A percentile compares a stretch with the other conserved stretches of the same genome.
These are phyloP conservation scores for Meyerozyma elateridarum DNA, from an alignment of 1,139 yeast species.

Conservation along the genomic window DNA sequence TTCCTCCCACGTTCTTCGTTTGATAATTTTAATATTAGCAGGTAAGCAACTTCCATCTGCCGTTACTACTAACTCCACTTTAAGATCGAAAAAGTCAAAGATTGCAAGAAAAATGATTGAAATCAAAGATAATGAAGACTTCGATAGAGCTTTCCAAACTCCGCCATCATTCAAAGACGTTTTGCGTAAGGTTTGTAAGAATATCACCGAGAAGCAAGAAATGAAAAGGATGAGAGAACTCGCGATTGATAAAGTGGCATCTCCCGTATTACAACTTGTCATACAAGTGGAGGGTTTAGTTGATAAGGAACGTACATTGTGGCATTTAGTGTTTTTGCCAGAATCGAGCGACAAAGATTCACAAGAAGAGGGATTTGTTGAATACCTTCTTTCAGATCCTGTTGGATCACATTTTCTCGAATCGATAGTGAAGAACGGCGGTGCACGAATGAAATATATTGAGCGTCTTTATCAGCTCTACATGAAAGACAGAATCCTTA, in stretches of 20 bases:
- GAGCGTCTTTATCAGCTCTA: slow-evolving; percentile 67
- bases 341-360: slow-evolving; percentile 47
- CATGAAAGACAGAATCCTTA: slow-evolving; percentile 68
- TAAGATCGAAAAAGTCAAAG: slow-evolving; percentile 82
- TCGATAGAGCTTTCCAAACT: slow-evolving; percentile 60
- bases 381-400: slow-evolving; percentile 76
- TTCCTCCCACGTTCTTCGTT: slow-evolving; percentile 82
- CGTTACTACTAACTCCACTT: slow-evolving; percentile 63
- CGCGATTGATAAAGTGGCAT: slow-evolving; percentile 75
- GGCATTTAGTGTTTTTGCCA: slow-evolving; percentile 50
- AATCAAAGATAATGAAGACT: slow-evolving; percentile 71
- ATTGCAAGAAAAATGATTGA: slow-evolving; percentile 93
- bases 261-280: slow-evolving; percentile 81
- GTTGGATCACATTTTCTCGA: slow-evolving; percentile 91
- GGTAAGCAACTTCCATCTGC: slow-evolving; percentile 82
- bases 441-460: slow-evolving; percentile 62
- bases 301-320: slow-evolving; percentile 62
- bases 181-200: slow-evolving; percentile 41
- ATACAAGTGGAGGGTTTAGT: slow-evolving; percentile 80
- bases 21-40: slow-evolving; percentile 64
- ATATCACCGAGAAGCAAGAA: slow-evolving; percentile 37
- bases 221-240: slow-evolving; percentile 56
- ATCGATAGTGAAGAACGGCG: slow-evolving; percentile 54
- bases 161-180: slow-evolving; percentile 70
- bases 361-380: slow-evolving; percentile 78